Evolutionary conservation across 73 alveolate genomes (phyloP).

Genomic region (Stentor coeruleus): DNA sequence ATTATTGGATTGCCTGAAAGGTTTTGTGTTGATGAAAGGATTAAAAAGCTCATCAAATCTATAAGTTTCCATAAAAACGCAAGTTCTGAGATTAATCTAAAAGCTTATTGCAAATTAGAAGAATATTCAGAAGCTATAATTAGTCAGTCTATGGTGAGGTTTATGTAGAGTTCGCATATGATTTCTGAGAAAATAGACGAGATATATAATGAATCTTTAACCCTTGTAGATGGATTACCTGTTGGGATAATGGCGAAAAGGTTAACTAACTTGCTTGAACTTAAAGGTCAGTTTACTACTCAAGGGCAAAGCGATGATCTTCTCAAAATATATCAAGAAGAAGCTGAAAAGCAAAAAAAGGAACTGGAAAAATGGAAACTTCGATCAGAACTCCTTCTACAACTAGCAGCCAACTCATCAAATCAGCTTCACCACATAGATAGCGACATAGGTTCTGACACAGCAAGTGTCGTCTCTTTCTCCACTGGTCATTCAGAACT

Average conservation of each 20-base stretch:
- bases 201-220: not conserved
- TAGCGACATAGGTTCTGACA: constrained; percentile 12
- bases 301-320: not conserved
- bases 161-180: not conserved
- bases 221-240: constrained; percentile 5
- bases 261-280: not conserved
- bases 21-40: not conserved
- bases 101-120: not conserved
- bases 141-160: not conserved
- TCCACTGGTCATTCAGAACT: constrained; percentile 1
- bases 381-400: not conserved
- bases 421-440: not conserved
- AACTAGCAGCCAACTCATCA: constrained; percentile 20
- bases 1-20: not conserved
- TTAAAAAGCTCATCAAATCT: not conserved
- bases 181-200: not conserved
- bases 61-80: not conserved
- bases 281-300: constrained; percentile 7
- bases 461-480: not conserved
- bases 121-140: not conserved
- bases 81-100: not conserved
- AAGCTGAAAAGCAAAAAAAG: constrained; percentile 2
- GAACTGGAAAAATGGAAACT: constrained; percentile 10
- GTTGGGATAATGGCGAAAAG: constrained; percentile 5
- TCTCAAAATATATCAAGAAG: constrained; percentile 10